Base-by-base conservation (phyloP, 345 rosid species). In the Fremontodendron californicum region DNA sequence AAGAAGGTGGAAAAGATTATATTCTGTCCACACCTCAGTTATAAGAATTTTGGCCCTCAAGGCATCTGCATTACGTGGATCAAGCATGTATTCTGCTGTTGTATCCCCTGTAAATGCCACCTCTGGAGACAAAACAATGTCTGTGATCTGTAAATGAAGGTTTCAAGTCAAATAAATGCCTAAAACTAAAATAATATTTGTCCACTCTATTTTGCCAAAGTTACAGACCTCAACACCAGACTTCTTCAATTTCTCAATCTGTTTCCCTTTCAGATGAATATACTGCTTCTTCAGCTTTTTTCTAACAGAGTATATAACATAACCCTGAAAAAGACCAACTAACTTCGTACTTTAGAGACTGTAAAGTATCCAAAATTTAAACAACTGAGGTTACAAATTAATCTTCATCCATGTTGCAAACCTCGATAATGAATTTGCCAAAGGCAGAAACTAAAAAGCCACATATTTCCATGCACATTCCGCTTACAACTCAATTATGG, bases 21-120 rank as follows among this genome's bases (percentile, higher is more conserved):
- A 71, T 49, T 72, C 5, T 16, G 42, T 71, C 10, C 25, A 71
- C 75, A 93, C 98, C 97, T 95, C 99, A 31, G 99, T 92, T 75
- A 95, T 92, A 75, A 95, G 96, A 83, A 92, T 78, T 86, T 93
- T 95, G 35, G 99, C 98, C 70, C 97, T 90, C 86, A 95, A 85
- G 1, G 99, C 98, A 86, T 95, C 99, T 62, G 99, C 90, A 73
- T 89, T 95, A 40, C 91, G 92, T 55, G 99, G 99, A 84, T 95
- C 93, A 51, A 93, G 91, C 97, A 95, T 95, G 87, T 90, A 95
- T 55, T 93, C 97, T 66, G 97, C 80, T 42, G 96, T 95, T 65
- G 99, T 95, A 81, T 95, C 98, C 75, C 99, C 99, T 11, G 99
- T 93, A 78, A 93, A 93, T 15, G 98, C 97, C 68, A 95, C 90